These are phyloP conservation scores for Asterochloris erici DNA, from an alignment of 139 green algal genomes.

Conservation along the genomic window DNA sequence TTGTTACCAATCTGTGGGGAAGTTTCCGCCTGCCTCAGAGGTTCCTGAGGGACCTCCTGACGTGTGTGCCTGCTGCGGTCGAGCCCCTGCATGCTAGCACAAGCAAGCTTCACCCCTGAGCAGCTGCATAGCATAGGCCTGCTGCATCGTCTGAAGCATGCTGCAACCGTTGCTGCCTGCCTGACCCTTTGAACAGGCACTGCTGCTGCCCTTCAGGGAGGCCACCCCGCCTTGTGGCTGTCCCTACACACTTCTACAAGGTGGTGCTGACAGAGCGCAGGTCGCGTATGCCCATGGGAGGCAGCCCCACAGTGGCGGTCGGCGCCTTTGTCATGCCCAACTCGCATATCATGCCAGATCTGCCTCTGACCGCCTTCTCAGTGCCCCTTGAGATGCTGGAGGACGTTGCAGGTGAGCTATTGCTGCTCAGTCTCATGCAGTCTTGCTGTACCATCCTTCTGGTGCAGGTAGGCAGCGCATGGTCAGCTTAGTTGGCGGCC, in stretches of 20 bases:
- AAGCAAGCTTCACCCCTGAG: not conserved
- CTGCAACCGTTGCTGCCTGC: not conserved
- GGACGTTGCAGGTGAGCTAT: slow-evolving; percentile 44
- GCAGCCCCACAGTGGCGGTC: slow-evolving; percentile 19
- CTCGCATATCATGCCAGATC: slow-evolving; percentile 57
- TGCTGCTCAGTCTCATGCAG: not conserved
- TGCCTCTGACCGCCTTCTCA: slow-evolving; percentile 66
- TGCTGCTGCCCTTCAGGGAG: slow-evolving; percentile 43
- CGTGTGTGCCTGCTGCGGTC: not conserved
- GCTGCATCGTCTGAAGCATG: not conserved
- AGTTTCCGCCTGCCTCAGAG: not conserved
- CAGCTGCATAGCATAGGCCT: not conserved
- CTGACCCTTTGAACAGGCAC: not conserved
- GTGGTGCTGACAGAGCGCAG: slow-evolving; percentile 41
- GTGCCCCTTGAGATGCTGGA: slow-evolving; percentile 77
- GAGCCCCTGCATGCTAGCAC: not conserved
- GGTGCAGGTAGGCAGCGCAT: not conserved
- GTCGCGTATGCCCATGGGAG: not conserved
- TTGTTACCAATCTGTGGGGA: not conserved
- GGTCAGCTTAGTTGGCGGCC: not conserved
- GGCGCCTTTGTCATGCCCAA: slow-evolving; percentile 88
- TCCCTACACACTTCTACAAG: slow-evolving; percentile 96
- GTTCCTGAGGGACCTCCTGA: not conserved
- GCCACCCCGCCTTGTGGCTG: slow-evolving; percentile 68
- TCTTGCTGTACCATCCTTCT: not conserved